Base-by-base conservation (phyloP, 1,284 basidiomycete species). In the Ceratobasidium sp. region DNA sequence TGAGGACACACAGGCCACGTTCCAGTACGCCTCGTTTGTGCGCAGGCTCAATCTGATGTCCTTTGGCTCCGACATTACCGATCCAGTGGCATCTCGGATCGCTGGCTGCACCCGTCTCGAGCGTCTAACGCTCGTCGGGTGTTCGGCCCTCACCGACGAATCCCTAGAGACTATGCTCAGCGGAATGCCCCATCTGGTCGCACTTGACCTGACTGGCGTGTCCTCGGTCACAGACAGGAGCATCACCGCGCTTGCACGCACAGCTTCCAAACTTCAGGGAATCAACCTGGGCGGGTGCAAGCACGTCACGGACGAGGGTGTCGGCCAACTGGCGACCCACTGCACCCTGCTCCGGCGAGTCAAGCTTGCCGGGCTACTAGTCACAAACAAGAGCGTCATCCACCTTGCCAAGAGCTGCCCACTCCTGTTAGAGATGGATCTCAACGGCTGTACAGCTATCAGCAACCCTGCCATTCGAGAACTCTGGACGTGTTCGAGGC, bases 381-480 rank as follows among this genome's bases (percentile, higher is more conserved):
- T 98, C 73, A 95, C 96, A 0, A 93, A 97, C 77, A 81, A 81
- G n/a, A 86, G 95, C 14, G 85, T 99, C 74, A 88, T 90, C 39
- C 85, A 88, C 18, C 85, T 99, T 57, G 92, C 93, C n/a, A 85
- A 86, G 72, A 84, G 86, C 6, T 98, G 96, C 78, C 92, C 94
- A 0, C 86, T 96, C 43, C 85, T 99, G 21, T 87, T 99, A 69
- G 97, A 99, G 81, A 90, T 98, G 76, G 97, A 99, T 81, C 87
- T 99, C 75, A 91, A 94, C 77, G 86, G 89, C 75, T 96, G 96
- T 82, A 85, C 87, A 72, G 85, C 85, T 70, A 86, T 98, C 78
- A 91, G 93, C 12, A 91, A 98, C 79, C 80, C 84, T 23, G 86
- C 93, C 45, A 85, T 96, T 61, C 89, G 94, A 67, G 89, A 94